Base-by-base conservation (phyloP, 805 yeast genomes). In the Kluyveromyces aestuarii region DNA sequence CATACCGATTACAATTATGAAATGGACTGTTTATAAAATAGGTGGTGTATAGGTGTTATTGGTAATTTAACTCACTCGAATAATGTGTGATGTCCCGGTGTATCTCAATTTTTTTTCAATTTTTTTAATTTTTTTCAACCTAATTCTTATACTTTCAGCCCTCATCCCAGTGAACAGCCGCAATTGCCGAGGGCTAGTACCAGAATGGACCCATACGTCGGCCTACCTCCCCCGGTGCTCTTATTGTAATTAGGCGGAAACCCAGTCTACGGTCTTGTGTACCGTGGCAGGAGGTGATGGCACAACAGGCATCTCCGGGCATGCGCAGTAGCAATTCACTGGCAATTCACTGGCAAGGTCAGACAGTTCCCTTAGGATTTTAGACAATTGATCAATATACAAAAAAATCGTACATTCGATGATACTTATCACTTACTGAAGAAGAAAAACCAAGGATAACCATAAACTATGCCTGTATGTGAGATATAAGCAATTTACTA, bases 391-490 rank as follows among this genome's bases (percentile, higher is more conserved):
- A 72, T 68, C 69, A 58, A 47, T 21, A 36, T 41, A 40, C 33
- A 16, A 30, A 33, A 21, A n/a, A n/a, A n/a, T n/a, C n/a, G n/a
- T n/a, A n/a, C n/a, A n/a, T n/a, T n/a, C n/a, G n/a, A n/a, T n/a
- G n/a, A n/a, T n/a, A n/a, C n/a, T n/a, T n/a, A n/a, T n/a, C n/a
- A n/a, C n/a, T n/a, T n/a, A n/a, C n/a, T 47, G 35, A 13, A 30
- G 35, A 30, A 30, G 14, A 16, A 36, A 48, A 40, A 48, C 42
- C 47, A 47, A 48, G 60, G 60, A 61, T 54, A 58, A 56, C 57
- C 43, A 56, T 57, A 59, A 60, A 66, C 61, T 62, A 69, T 69
- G 73, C 71, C 73, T 62, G 73, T 69, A 69, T 68, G 73, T 69
- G 62, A 37, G n/a, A 40, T 17, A 25, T 14, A 19, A 17, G 9